Evolutionary conservation across 768 basidiomycete genomes (phyloP).

Genomic region (Boletus rufocinnamomeus): DNA sequence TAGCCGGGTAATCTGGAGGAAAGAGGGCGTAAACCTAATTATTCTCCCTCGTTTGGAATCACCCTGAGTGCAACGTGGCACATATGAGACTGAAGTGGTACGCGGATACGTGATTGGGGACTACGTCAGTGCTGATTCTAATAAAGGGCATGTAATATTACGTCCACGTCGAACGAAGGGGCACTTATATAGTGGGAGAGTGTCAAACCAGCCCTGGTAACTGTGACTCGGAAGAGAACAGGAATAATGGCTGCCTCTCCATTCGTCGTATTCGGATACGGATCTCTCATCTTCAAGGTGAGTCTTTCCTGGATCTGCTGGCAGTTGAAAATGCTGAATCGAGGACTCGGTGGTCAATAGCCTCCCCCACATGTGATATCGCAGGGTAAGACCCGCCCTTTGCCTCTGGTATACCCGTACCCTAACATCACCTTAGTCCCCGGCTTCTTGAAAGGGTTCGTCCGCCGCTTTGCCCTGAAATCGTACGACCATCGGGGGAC

Average conservation of each 20-base stretch:
- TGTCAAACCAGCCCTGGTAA: not conserved
- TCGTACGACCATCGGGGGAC: conserved; percentile 94
- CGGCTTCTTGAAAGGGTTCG: conserved; percentile 88
- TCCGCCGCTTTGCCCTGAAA: conserved; percentile 85
- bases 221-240: not conserved
- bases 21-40: not conserved
- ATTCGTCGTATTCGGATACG: conserved; percentile 88
- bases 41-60: not conserved
- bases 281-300: conserved; percentile 88
- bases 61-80: not conserved
- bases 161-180: not conserved
- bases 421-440: conserved; percentile 44
- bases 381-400: conserved; percentile 47
- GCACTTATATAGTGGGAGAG: conserved; percentile 5
- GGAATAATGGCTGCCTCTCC: conserved; percentile 22
- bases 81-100: not conserved
- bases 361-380: conserved; percentile 79
- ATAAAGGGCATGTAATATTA: not conserved
- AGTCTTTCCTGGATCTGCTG: not conserved
- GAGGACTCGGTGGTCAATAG: conserved; percentile 39
- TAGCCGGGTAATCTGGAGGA: not conserved
- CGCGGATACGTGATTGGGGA: not conserved
- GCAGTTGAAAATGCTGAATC: not conserved
- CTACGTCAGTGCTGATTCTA: not conserved
- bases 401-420: not conserved